Evolutionary conservation across 768 basidiomycete genomes (phyloP), one percentile per base, ranked within the genome.

Genomic region (Termitomyces sp.): DNA sequence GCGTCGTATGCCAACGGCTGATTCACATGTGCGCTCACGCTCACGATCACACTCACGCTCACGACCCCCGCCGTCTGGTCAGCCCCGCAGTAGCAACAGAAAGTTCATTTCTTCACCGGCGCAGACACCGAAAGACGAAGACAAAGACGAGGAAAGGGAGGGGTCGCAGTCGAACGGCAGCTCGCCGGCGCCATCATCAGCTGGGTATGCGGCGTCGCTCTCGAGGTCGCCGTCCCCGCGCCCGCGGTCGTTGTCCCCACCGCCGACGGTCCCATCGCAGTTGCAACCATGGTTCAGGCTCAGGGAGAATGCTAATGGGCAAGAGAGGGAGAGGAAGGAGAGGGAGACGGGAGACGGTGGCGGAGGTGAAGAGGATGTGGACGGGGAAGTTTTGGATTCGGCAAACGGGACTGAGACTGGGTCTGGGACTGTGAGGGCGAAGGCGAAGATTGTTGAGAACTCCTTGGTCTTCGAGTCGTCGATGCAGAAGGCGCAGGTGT

Each of bases 141-240:
- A n/a, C n/a, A n/a, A n/a, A n/a, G n/a, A n/a, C n/a, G n/a, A n/a
- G n/a, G n/a, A n/a, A n/a, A n/a, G n/a, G n/a, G n/a, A n/a, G 50
- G 68, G 62, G 41, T 60, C 65, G 44, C 64, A 54, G 12, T 82
- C 79, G 5, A 74, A 74, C 16, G 80, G 78, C 34, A 81, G 75
- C 53, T 84, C 83, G 4, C 84, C 87, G 17, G 75, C 81, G 6
- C 78, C 81, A 31, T 84, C 86, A 25, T 86, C 83, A 32, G 73
- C 75, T 9, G 84, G 84, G 48, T 85, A 79, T 56, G 75, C 78
- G 27, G 75, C 78, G 2, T 81, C 82, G 14, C 64, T 78, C 12
- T 83, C 83, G 8, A 73, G 78, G 41, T 82, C 79, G 8, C 80
- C 81, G 1, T 77, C 76, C 1, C 76, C 78, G 1, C 73, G 68